Conservation (phyloP, 208 protist species). For the Trypanosoma theileri region DNA sequence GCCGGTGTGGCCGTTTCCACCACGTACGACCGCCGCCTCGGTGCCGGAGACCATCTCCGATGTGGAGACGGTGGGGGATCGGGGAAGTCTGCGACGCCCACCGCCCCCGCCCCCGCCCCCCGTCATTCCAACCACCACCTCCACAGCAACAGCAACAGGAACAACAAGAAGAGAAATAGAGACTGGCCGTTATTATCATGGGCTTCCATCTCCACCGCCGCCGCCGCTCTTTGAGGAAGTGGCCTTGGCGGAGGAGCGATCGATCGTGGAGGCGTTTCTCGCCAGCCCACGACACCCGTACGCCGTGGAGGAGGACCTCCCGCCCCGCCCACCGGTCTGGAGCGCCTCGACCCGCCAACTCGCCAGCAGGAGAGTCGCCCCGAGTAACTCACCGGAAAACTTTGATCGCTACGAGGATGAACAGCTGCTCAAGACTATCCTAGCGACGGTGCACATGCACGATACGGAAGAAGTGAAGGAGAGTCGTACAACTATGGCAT, state of each 20-base stretch:
- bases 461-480: background rate
- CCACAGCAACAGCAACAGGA: background rate
- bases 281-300: slow-evolving; percentile 8
- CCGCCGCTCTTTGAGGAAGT: slow-evolving; percentile 2
- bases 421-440: slow-evolving; percentile 5
- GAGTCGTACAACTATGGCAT: too few relatives aligned
- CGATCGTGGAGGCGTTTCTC: slow-evolving; percentile 4
- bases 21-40: background rate
- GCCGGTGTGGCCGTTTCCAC: background rate
- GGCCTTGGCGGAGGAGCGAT: background rate
- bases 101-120: background rate
- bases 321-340: too few relatives aligned
- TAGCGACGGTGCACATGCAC: background rate
- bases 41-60: too few relatives aligned
- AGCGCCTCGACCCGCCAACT: too few relatives aligned
- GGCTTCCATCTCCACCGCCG: background rate
- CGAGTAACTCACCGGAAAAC: background rate
- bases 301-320: background rate
- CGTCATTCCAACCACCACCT: background rate
- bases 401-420: slow-evolving; percentile 20
- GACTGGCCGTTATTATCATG: too few relatives aligned
- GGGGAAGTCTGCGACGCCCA: too few relatives aligned
- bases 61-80: too few relatives aligned
- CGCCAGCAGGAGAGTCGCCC: too few relatives aligned
- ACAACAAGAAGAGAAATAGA: background rate